Percentiles rank a stretch among this genome's conserved stretches.
phyloP scores from a whole-genome alignment of 225 moss, liverwort and hornwort genomes.

The Polytrichum formosum region DNA sequence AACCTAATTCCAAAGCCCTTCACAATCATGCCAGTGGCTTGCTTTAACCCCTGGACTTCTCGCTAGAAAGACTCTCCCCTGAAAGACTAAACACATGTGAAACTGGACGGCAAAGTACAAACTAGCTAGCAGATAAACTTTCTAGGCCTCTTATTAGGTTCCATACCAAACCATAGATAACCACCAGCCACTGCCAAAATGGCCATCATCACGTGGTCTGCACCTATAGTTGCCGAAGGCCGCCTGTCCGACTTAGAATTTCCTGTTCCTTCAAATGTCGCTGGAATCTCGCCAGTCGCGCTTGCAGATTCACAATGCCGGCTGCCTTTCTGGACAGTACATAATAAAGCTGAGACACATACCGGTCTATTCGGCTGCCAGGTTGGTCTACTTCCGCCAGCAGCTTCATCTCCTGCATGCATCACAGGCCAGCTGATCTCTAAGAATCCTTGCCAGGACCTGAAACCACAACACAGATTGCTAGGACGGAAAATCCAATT shows the following conservation, averaged over 20 bases:
- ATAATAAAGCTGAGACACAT: constrained; percentile 93
- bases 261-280: constrained; percentile 98
- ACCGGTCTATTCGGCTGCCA: constrained; percentile 98
- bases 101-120: constrained; percentile 31
- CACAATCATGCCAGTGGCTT: constrained; percentile 4
- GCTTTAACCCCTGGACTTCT: background rate
- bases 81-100: constrained; percentile 14
- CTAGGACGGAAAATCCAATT: constrained; percentile 22
- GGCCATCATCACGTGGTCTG: constrained; percentile 6
- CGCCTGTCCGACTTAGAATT: constrained; percentile 90
- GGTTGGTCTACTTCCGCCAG: constrained; percentile 99
- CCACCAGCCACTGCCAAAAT: constrained; percentile 21
- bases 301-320: constrained; percentile 97
- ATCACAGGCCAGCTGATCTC: constrained; percentile 28
- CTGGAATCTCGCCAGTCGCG: constrained; percentile 92
- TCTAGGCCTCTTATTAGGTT: constrained; percentile 29
- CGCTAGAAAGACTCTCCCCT: constrained; percentile 4
- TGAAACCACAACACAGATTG: constrained; percentile 40
- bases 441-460: constrained; percentile 57
- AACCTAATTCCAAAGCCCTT: background rate
- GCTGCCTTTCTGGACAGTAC: constrained; percentile 95
- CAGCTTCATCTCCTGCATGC: constrained; percentile 98
- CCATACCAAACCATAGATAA: constrained; percentile 15
- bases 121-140: constrained; percentile 17
- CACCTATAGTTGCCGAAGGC: constrained; percentile 67